Base-by-base conservation (phyloP, 768 basidiomycete species). In the Panaeolus cyanescens region DNA sequence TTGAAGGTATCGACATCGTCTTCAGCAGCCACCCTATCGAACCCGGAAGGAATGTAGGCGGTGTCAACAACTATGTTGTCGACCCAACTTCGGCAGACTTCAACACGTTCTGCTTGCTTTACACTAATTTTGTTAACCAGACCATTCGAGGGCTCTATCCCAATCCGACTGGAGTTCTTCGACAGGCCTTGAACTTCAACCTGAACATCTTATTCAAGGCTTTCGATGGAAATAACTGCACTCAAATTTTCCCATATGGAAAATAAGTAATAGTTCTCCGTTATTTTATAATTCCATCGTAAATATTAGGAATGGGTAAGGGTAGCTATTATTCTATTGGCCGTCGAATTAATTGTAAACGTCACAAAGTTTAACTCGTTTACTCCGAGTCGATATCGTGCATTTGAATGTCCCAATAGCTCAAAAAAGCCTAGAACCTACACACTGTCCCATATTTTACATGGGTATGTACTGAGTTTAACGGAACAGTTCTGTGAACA, bases 121-220 rank as follows among this genome's bases (percentile, higher is more conserved):
- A 71, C 59, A 59, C 61, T n/a, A 62, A 69, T 28, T 69, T 69
- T 37, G 68, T 67, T 34, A 67, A 68, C 33, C 17, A 60, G 30
- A 71, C 70, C 4, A 59, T 71, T 17, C 54, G 31, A 25, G 60
- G 65, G 8, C 42, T 71, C 19, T 71, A 71, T 57, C 70, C 70
- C 22, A 69, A 60, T 37, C 66, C 70, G 1, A 62, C 56, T 19
- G 66, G 69, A 6, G 59, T 57, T 34, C 58, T 69, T 54, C 64
- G 55, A 20, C 25, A 62, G 19, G 68, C 68, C 13, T 56, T 69
- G 54, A 69, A 67, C 25, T 62, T 37, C 31, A 69, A 69, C 37
- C 32, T 67, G 33, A 55, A 65, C 50, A 60, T 58, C 60, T 54
- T 69, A 0, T 69, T 61, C 64, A 13, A 54, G 2, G 56, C 60